These are phyloP conservation scores for Jamesozyma lodderae DNA, from an alignment of 805 yeast species.

Conservation along the genomic window DNA sequence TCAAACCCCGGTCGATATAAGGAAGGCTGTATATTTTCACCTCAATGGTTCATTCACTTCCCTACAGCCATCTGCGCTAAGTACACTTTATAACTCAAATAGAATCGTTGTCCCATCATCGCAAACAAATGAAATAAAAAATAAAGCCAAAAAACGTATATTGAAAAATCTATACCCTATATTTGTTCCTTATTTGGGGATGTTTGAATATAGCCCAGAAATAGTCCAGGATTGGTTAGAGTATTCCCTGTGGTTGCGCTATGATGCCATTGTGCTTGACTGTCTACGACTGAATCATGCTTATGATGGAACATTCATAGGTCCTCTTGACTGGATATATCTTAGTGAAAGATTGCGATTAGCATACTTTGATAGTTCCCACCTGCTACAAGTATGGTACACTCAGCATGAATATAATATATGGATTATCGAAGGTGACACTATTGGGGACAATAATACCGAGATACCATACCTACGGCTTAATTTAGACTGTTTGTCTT, in stretches of 20 bases:
- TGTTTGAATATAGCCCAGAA: conserved; percentile 20
- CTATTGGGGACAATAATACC: conserved; percentile 4
- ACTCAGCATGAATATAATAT: conserved; percentile 17
- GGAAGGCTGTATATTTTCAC: conserved; percentile 21
- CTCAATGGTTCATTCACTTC: conserved; percentile 14
- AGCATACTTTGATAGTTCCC: conserved; percentile 17
- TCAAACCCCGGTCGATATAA: conserved; percentile 18
- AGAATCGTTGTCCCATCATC: not conserved
- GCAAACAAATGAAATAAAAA: not conserved
- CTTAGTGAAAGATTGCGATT: conserved; percentile 14
- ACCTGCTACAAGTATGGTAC: conserved; percentile 25
- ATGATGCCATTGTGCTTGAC: conserved; percentile 26
- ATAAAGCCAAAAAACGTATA: too few species aligned
- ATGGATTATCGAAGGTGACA: conserved; percentile 14
- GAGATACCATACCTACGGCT: conserved; percentile 11
- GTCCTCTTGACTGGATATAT: conserved; percentile 20
- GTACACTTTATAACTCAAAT: conserved; percentile 1
- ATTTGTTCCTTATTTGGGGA: conserved; percentile 15
- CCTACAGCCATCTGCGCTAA: conserved; percentile 1
- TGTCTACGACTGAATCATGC: conserved; percentile 21
- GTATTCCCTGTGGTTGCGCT: conserved; percentile 21
- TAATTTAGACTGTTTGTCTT: conserved; percentile 11
- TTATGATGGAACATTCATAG: conserved; percentile 17
- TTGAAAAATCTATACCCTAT: conserved; percentile 8
- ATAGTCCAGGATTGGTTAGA: conserved; percentile 20